phyloP scores from a whole-genome alignment of 305 asterid genomes.

The Fraxinus latifolia region DNA sequence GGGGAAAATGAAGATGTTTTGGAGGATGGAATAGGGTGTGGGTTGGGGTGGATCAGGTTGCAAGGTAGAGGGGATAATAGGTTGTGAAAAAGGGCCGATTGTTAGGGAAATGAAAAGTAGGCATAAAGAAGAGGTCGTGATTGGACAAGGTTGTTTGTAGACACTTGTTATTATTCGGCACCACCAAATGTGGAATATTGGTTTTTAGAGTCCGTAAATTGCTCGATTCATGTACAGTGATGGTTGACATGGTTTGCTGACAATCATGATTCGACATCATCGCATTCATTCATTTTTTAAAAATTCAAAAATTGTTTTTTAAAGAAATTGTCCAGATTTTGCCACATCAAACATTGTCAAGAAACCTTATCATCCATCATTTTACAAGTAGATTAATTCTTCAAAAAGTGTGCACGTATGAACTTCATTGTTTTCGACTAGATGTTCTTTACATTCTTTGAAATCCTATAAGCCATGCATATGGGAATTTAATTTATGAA shows the following conservation, averaged over 20 bases:
- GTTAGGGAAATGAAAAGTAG: conserved; percentile 23
- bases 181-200: conserved; percentile 37
- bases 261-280: too few species aligned
- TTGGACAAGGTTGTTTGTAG: conserved; percentile 36
- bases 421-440: neutral
- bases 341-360: too few species aligned
- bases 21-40: neutral
- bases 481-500: neutral
- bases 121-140: conserved; percentile 35
- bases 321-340: too few species aligned
- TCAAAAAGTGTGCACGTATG: neutral
- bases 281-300: too few species aligned
- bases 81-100: conserved; percentile 12
- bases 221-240: conserved; percentile 13
- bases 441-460: neutral
- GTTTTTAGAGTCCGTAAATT: conserved; percentile 27
- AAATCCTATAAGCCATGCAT: neutral
- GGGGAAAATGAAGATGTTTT: neutral
- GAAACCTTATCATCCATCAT: too few species aligned
- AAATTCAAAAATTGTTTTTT: too few species aligned
- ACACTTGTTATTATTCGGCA: conserved; percentile 12
- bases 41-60: neutral
- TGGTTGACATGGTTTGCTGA: too few species aligned
- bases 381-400: too few species aligned
- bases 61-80: conserved; percentile 28